A percentile compares a stretch with the other conserved stretches of the same genome.
Conservation (phyloP, 331 rosid genomes). For the Spiraea crenata region DNA sequence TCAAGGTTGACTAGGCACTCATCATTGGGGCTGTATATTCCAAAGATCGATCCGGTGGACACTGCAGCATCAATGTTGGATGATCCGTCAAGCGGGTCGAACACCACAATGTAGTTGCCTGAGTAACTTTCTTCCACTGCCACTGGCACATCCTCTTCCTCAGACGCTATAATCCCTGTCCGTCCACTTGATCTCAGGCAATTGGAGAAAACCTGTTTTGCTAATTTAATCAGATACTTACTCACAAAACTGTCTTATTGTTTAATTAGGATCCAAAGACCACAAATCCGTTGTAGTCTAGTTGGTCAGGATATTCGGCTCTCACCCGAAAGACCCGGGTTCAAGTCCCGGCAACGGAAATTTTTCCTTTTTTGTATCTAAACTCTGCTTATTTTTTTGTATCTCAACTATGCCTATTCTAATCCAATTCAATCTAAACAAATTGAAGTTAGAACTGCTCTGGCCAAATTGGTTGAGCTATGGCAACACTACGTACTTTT, state of each 20-base stretch:
- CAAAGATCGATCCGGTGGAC: conserved; percentile 96
- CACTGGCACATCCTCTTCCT: conserved; percentile 98
- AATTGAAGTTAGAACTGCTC: too few relatives aligned
- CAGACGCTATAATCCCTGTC: conserved; percentile 97
- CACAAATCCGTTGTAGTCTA: conserved; percentile 24
- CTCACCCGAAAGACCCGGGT: too few relatives aligned
- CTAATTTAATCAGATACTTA: neutral
- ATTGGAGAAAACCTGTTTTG: conserved; percentile 70
- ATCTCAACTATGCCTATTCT: too few relatives aligned
- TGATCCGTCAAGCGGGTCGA: conserved; percentile 97
- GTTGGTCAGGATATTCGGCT: too few relatives aligned
- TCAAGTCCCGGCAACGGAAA: conserved; percentile 18
- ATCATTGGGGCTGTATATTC: conserved; percentile 93
- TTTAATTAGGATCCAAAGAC: neutral
- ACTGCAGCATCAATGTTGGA: conserved; percentile 97
- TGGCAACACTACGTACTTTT: too few relatives aligned
- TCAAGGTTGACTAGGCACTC: conserved; percentile 77
- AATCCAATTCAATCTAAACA: too few relatives aligned
- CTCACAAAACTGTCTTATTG: too few relatives aligned
- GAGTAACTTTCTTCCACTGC: conserved; percentile 99
- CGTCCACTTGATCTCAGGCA: conserved; percentile 97
- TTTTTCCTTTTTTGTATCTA: neutral
- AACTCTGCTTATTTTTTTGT: too few relatives aligned
- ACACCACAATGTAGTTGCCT: conserved; percentile 92
- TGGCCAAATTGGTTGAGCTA: too few relatives aligned